These are phyloP conservation scores for Colletotrichum australisinense DNA, from an alignment of 2,329 filamentous ascomycete genomes.

Conservation along the genomic window DNA sequence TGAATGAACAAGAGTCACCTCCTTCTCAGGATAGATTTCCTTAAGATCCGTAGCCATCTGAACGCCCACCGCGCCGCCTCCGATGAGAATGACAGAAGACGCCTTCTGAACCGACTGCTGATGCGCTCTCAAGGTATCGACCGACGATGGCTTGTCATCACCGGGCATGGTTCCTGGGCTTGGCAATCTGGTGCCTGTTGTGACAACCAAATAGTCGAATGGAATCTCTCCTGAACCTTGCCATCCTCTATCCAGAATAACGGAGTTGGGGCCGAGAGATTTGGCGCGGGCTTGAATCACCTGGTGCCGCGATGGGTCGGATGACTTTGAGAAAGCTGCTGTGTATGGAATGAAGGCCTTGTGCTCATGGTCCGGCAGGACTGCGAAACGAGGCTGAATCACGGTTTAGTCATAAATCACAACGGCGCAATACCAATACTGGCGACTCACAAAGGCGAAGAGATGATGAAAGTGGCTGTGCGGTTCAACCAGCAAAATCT, in stretches of 20 bases:
- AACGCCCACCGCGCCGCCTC: constrained; percentile 61
- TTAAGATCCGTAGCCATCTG: constrained; percentile 62
- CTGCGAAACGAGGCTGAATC: constrained; percentile 55
- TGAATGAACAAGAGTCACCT: constrained; percentile 60
- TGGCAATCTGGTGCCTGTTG: constrained; percentile 15
- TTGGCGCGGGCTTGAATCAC: constrained; percentile 19
- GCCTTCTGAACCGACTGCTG: constrained; percentile 38
- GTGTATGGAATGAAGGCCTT: constrained; percentile 61
- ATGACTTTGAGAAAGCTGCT: background rate
- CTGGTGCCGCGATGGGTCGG: constrained; percentile 10
- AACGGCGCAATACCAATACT: background rate
- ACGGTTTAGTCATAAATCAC: background rate
- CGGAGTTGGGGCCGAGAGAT: background rate
- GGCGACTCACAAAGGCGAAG: constrained; percentile 12
- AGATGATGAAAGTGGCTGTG: constrained; percentile 30
- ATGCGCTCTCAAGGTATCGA: constrained; percentile 44
- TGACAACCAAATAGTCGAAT: constrained; percentile 10
- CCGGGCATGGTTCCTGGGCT: constrained; percentile 13
- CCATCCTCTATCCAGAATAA: constrained; percentile 21
- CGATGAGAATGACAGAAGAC: constrained; percentile 47
- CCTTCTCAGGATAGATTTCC: constrained; percentile 56
- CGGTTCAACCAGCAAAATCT: constrained; percentile 22
- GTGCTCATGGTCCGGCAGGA: constrained; percentile 53
- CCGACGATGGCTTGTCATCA: constrained; percentile 37
- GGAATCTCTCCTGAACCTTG: constrained; percentile 12